These are phyloP conservation scores for Leptographium procerum DNA, from an alignment of 2,329 filamentous ascomycete species.

Conservation along the genomic window DNA sequence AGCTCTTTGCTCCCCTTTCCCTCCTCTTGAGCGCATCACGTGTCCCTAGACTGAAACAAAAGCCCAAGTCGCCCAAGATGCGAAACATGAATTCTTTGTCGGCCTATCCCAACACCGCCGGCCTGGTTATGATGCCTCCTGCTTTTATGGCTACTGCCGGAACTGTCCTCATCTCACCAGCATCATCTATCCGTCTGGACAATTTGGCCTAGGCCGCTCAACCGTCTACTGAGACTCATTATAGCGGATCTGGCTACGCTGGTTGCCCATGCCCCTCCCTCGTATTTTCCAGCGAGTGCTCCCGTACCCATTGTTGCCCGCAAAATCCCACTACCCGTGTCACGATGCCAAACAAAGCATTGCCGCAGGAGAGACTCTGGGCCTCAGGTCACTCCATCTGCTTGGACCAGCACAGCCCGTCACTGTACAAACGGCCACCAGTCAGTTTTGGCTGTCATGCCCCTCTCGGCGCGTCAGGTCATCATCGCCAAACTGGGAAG, in stretches of 20 bases:
- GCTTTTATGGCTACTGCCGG: too few relatives aligned
- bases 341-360: slow-evolving; percentile 7
- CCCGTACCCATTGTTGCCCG: background rate
- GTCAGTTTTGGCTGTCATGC: background rate
- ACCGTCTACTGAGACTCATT: too few relatives aligned
- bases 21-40: too few relatives aligned
- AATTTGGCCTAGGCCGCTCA: too few relatives aligned
- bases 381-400: background rate
- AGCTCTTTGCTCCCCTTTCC: background rate
- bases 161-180: too few relatives aligned
- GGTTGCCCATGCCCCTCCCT: background rate
- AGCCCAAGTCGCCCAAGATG: too few relatives aligned
- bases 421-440: background rate
- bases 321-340: slow-evolving; percentile 1
- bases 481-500: slow-evolving; percentile 7
- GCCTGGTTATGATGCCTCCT: too few relatives aligned
- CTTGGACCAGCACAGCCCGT: background rate
- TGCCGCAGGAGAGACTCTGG: background rate
- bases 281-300: background rate
- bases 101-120: too few relatives aligned
- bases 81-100: too few relatives aligned
- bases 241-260: too few relatives aligned
- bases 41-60: too few relatives aligned
- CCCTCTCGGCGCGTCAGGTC: background rate
- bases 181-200: too few relatives aligned